Percentiles rank a stretch among this genome's conserved stretches.
Evolutionary conservation across 2,329 filamentous ascomycete species (phyloP).

Genomic region (Monosporascus sp.): DNA sequence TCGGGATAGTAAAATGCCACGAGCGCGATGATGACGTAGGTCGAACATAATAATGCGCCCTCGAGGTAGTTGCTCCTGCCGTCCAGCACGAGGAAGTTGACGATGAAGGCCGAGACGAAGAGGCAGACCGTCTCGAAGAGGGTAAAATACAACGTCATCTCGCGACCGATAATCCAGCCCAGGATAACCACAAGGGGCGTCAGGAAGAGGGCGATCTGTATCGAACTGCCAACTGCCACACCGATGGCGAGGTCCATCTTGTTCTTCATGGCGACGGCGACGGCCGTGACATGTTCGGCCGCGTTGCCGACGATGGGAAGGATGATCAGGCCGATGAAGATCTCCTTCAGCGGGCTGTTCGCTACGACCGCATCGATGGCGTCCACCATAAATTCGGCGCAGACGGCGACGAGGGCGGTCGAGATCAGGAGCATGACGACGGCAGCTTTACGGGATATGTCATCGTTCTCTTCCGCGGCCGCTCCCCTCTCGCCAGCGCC

Average conservation of each 20-base stretch:
- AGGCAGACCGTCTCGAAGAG: conserved; percentile 84
- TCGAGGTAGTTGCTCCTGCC: conserved; percentile 85
- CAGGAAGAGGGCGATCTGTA: conserved; percentile 68
- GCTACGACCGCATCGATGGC: conserved; percentile 61
- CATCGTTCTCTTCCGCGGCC: conserved; percentile 35
- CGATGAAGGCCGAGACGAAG: conserved; percentile 78
- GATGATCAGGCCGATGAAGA: conserved; percentile 68
- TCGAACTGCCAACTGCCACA: conserved; percentile 65
- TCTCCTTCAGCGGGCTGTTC: conserved; percentile 53
- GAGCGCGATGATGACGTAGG: conserved; percentile 64
- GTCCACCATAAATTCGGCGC: conserved; percentile 66
- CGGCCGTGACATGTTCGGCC: conserved; percentile 67
- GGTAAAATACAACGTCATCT: conserved; percentile 81
- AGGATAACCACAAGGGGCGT: conserved; percentile 67
- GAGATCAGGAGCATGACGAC: conserved; percentile 58
- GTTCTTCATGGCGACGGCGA: conserved; percentile 67
- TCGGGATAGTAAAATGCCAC: conserved; percentile 64
- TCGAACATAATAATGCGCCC: conserved; percentile 63
- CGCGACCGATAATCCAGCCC: conserved; percentile 62
- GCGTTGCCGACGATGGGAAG: conserved; percentile 70
- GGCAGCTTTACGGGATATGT: conserved; percentile 52
- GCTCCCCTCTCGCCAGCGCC: conserved; percentile 15
- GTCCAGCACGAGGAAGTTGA: conserved; percentile 83
- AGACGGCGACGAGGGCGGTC: conserved; percentile 62
- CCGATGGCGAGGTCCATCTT: conserved; percentile 74